Percentiles rank a stretch among this genome's conserved stretches.
These are phyloP conservation scores for Pseudomonodictys pantanalensis DNA, from an alignment of 495 filamentous ascomycete genomes.

Conservation along the genomic window DNA sequence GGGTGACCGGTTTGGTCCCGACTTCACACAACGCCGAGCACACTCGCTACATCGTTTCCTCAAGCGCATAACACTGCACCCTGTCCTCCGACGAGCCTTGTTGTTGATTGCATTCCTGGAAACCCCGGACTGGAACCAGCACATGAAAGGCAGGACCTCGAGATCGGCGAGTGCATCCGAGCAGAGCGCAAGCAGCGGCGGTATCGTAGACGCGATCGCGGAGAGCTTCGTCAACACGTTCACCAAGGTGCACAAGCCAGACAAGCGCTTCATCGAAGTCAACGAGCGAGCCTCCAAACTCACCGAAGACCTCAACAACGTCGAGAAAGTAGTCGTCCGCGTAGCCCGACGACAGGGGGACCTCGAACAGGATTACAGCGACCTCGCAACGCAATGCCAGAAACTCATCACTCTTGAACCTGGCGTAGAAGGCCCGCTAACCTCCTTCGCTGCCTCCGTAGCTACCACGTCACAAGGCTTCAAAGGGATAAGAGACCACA, in stretches of 20 bases:
- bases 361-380: slow-evolving; percentile 82
- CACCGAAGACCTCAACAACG: slow-evolving; percentile 87
- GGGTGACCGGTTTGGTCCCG: slow-evolving; percentile 88
- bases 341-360: slow-evolving; percentile 86
- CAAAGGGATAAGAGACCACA: slow-evolving; percentile 77
- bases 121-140: slow-evolving; percentile 90
- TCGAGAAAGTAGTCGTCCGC: slow-evolving; percentile 88
- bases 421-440: slow-evolving; percentile 74
- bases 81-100: slow-evolving; percentile 76
- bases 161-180: slow-evolving; percentile 58
- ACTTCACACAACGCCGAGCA: slow-evolving; percentile 87
- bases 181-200: slow-evolving; percentile 49
- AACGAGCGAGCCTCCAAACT: slow-evolving; percentile 91
- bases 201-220: slow-evolving; percentile 88
- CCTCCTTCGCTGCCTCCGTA: slow-evolving; percentile 79
- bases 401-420: slow-evolving; percentile 88
- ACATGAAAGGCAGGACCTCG: slow-evolving; percentile 73
- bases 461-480: slow-evolving; percentile 76
- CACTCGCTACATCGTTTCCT: slow-evolving; percentile 92
- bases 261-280: slow-evolving; percentile 91
- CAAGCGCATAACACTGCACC: slow-evolving; percentile 80
- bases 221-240: slow-evolving; percentile 98
- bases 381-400: slow-evolving; percentile 89
- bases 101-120: slow-evolving; percentile 89
- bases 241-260: slow-evolving; percentile 90